Conservation (phyloP, 1,139 yeast species). For the Taphrina sp. region DNA sequence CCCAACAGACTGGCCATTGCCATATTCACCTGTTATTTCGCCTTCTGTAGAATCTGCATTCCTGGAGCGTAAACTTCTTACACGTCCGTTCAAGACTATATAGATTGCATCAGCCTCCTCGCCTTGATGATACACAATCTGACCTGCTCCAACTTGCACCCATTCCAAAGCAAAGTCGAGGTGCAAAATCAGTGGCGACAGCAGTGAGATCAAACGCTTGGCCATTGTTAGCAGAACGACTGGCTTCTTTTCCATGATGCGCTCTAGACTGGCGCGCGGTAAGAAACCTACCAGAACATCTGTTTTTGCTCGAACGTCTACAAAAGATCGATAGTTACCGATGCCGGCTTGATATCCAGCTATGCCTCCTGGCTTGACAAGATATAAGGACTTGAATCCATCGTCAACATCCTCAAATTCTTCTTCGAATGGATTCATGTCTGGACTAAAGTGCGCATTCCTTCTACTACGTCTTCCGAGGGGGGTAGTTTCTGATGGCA, state of each 20-base stretch:
- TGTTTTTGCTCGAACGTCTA: slow-evolving; percentile 59
- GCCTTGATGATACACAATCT: slow-evolving; percentile 69
- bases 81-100: slow-evolving; percentile 83
- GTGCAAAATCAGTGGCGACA: slow-evolving; percentile 66
- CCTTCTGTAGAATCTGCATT: slow-evolving; percentile 41
- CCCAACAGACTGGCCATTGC: slow-evolving; percentile 93
- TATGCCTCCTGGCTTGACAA: slow-evolving; percentile 72
- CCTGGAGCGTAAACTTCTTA: slow-evolving; percentile 56
- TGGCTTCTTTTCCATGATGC: slow-evolving; percentile 71
- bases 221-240: slow-evolving; percentile 76
- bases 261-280: slow-evolving; percentile 61
- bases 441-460: not conserved
- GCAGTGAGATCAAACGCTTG: slow-evolving; percentile 60
- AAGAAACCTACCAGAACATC: slow-evolving; percentile 71
- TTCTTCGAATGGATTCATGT: slow-evolving; percentile 25
- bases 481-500: not conserved
- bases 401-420: slow-evolving; percentile 35
- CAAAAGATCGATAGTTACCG: slow-evolving; percentile 76
- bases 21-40: slow-evolving; percentile 70
- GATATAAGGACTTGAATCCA: slow-evolving; percentile 48
- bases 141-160: slow-evolving; percentile 87
- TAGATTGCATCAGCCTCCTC: slow-evolving; percentile 91
- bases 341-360: slow-evolving; percentile 85
- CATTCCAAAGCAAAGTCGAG: slow-evolving; percentile 93
- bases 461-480: slow-evolving; percentile 5